Evolutionary conservation across 2,329 filamentous ascomycete species (phyloP).

Genomic region (Phaeosphaeria sp.): DNA sequence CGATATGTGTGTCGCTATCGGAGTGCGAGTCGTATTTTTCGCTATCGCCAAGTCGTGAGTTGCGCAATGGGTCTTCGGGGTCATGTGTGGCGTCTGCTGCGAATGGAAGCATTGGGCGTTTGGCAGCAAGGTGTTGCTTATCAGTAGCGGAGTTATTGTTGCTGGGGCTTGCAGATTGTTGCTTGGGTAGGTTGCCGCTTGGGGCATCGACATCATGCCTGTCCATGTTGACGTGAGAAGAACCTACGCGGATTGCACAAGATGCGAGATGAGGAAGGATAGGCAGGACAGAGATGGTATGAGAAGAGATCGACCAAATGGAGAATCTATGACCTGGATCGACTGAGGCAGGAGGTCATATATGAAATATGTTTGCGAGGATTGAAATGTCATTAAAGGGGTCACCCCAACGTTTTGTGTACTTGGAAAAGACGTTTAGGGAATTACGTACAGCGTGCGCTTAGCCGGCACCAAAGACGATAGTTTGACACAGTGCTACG

Average conservation of each 20-base stretch:
- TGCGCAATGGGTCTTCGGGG: conserved; percentile 22
- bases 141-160: conserved; percentile 21
- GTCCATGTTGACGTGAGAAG: conserved; percentile 21
- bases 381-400: background rate
- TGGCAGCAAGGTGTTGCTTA: conserved; percentile 18
- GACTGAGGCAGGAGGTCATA: background rate
- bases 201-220: conserved; percentile 15
- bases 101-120: conserved; percentile 28
- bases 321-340: background rate
- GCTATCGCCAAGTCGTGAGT: conserved; percentile 7
- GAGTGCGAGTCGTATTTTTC: conserved; percentile 26
- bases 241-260: conserved; percentile 12
- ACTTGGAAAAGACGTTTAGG: conserved; percentile 1
- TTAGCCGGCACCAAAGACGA: conserved; percentile 5
- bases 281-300: background rate
- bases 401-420: background rate
- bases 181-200: conserved; percentile 20
- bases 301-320: background rate
- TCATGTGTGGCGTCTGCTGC: conserved; percentile 29
- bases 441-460: conserved; percentile 20
- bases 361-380: background rate
- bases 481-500: conserved; percentile 15
- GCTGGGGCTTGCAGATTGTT: conserved; percentile 12
- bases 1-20: conserved; percentile 27
- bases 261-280: background rate